Evolutionary conservation across 805 yeast genomes (phyloP), one percentile per base, ranked within the genome.

Genomic region (Cyberlindnera petersonii): DNA sequence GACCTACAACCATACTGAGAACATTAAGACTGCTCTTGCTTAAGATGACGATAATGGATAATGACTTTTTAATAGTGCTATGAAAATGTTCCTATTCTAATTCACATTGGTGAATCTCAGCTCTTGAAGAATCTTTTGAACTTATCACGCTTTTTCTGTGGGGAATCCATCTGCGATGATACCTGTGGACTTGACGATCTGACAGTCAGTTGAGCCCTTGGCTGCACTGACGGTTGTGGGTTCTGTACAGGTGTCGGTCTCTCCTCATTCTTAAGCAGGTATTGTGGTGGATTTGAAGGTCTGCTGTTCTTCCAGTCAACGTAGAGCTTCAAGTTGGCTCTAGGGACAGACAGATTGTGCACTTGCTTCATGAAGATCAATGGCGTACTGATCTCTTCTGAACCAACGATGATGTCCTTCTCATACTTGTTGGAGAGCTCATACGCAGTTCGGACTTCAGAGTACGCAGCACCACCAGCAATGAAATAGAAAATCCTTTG

Each of bases 381-480:
- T 5, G 86, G 84, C 9, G 77, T 76, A 44, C 86, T 63, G 2
- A 86, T 61, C 37, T 82, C 78, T 56, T 85, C 94, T 11, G 89
- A 78, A 0, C 98, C 98, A 42, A 91, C 64, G 44, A 82, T 76
- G 14, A 93, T 73, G 44, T 87, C 95, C 55, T 77, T 81, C 53
- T 82, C 76, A 41, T 76, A 68, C 31, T 71, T 59, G 14, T 65
- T 61, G 8, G 86, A 74, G 33, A 87, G 68, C 46, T 86, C 91
- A 50, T 85, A 81, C 4, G 81, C 79, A 10, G 86, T 72, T 46
- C 91, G 74, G 21, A 83, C 65, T 60, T 93, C 99, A 3, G 89
- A 74, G 48, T 82, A 76, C 0, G 98, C 86, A 16, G 85, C 62
- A 8, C 98, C 98, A 17, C 99, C 99, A 2, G 95, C 82, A 20